Evolutionary conservation across 2,329 filamentous ascomycete species (phyloP), one percentile per base, ranked within the genome.

Genomic region (Pestalotiopsis sp.): DNA sequence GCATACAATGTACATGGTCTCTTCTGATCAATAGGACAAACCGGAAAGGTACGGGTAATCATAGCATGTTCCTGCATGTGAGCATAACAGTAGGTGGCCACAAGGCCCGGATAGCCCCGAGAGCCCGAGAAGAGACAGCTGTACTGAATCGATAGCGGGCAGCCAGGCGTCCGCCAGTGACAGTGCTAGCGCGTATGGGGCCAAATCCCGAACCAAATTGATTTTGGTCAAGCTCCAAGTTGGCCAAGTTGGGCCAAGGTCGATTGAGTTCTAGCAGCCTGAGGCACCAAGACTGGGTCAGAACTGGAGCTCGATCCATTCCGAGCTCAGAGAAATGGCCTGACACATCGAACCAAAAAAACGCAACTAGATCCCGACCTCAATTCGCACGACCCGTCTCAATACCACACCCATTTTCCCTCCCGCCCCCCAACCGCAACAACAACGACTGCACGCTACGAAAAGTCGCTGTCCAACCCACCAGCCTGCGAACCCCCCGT

Each of bases 281-380:
- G 59, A 62, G 59, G 59, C 61, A 45, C 13, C 45, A 52, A 64
- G 49, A 45, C 25, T 23, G 59, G 41, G 61, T 64, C 59, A 62
- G 5, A 64, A 64, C 25, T 59, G 36, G 64, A 66, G 64, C 64
- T 66, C 52, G 55, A 66, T 66, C 64, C 64, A 66, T 66, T 66
- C 31, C 52, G 64, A 66, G 52, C 64, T 66, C 64, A 66, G 64
- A 38, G 27, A 66, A 66, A 59, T 58, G 67, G 67, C 41, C 62
- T 64, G 61, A 65, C 67, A 64, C 61, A 64, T 68, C 62, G 61
- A 60, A 57, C 59, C 67, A 65, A 68, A 68, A 68, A 68, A 65
- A 68, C 60, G 67, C 67, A 65, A 64, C 27, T 38, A 60, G 52
- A 23, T 66, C 55, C 64, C 36, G 49, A 65, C 64, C 36, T 49